A percentile compares a stretch with the other conserved stretches of the same genome.
Evolutionary conservation across 345 rosid genomes (phyloP).

Genomic region (Ailanthus altissimus): DNA sequence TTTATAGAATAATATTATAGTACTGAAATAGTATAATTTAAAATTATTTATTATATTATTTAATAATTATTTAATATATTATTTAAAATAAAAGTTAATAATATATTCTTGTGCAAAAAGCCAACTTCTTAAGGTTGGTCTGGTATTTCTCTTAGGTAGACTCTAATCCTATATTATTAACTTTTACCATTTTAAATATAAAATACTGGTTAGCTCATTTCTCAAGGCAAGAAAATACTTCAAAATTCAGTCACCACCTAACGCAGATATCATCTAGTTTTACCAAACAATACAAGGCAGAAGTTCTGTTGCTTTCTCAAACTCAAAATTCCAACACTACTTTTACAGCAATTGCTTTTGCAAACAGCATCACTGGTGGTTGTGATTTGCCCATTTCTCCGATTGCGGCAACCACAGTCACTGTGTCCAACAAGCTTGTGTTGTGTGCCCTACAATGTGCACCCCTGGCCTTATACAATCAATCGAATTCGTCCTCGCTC

Average conservation of each 20-base stretch:
- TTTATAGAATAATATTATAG: too few species aligned
- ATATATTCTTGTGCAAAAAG: too few species aligned
- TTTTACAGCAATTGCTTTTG: background rate
- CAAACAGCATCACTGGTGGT: background rate
- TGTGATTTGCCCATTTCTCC: background rate
- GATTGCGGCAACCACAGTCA: background rate
- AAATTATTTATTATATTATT: too few species aligned
- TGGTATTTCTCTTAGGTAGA: background rate
- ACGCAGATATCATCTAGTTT: background rate
- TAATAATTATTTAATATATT: too few species aligned
- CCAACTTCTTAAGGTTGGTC: too few species aligned
- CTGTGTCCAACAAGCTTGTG: background rate
- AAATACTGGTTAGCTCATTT: background rate
- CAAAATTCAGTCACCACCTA: conserved; percentile 10
- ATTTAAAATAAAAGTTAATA: too few species aligned
- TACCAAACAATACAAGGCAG: conserved; percentile 12
- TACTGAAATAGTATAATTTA: too few species aligned
- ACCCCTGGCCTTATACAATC: too few species aligned
- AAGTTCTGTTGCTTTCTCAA: conserved; percentile 2
- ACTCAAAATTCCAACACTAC: background rate
- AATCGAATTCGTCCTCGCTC: background rate
- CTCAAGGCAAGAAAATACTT: conserved; percentile 1
- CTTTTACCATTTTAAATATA: background rate
- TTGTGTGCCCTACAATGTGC: background rate
- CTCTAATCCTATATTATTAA: background rate